Base-by-base conservation (phyloP, 2,329 filamentous ascomycete species). In the Biscogniauxia mediterranea region DNA sequence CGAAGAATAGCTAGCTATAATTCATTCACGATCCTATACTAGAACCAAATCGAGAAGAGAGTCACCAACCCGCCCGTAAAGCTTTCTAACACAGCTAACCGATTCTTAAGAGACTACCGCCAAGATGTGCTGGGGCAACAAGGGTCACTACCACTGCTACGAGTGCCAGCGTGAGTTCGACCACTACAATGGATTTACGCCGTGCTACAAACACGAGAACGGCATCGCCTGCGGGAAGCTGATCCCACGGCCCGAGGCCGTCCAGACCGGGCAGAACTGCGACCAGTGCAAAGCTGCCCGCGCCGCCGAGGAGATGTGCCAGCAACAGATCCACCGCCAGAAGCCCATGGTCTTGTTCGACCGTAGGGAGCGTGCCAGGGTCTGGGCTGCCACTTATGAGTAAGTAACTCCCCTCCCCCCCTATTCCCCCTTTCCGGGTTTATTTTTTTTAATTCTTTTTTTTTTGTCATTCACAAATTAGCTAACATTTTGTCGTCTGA, bases 301-400 rank as follows among this genome's bases (percentile, higher is more conserved):
- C 11, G 51, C 11, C 13, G 64, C 64, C 4, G 66, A 68, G 23
- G 66, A 68, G 50, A 54, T 57, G 5, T 65, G 61, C 49, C 61
- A 65, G 46, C 61, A 63, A 32, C 19, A 56, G 9, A 54, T 68
- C 21, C 49, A 65, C 54, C 60, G 56, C 15, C 38, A 46, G 38
- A 11, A 46, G 15, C 38, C 38, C 38, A 15, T n/a, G 38, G 38
- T 46, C 32, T 38, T 21, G 20, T 23, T 53, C 11, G 8, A 8
- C 8, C 15, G 19, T 19, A 25, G 32, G 19, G 5, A 54, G 4
- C 26, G 17, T 52, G 15, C 50, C 15, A 56, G 8, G 46, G 6
- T 13, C n/a, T 21, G 42, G 17, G 15, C 20, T 8, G 15, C 9
- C 13, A 54, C 52, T 17, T 54, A 32, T 32, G 26, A 54, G 26